Evolutionary conservation across 805 yeast genomes (phyloP).

Genomic region (Metschnikowia cubensis): DNA sequence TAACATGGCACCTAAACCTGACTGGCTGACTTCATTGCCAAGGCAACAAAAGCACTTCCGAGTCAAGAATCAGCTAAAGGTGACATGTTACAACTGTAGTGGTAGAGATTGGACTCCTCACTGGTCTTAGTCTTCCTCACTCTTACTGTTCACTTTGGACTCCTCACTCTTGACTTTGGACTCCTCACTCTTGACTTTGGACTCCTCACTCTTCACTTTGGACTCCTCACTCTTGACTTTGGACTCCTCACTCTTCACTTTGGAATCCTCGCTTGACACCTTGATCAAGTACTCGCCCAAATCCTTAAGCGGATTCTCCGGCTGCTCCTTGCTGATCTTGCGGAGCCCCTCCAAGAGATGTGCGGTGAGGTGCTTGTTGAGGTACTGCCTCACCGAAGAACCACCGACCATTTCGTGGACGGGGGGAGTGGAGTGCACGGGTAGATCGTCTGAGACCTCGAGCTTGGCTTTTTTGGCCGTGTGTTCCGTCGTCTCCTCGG

Average conservation of each 20-base stretch:
- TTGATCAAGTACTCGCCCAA: conserved; percentile 54
- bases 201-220: no score
- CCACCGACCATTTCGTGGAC: conserved; percentile 61
- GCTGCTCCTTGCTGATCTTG: conserved; percentile 46
- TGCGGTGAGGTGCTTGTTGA: conserved; percentile 62
- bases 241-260: background rate
- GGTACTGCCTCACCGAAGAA: conserved; percentile 64
- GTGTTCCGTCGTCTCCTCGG: background rate
- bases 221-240: background rate
- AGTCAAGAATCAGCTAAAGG: no score
- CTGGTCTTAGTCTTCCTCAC: no score
- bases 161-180: background rate
- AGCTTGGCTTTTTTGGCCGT: background rate
- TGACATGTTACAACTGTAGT: no score
- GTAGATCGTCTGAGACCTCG: background rate
- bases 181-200: no score
- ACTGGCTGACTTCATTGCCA: no score
- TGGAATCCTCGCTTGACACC: conserved; percentile 4
- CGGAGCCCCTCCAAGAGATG: conserved; percentile 61
- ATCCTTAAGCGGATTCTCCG: conserved; percentile 50
- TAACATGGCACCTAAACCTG: no score
- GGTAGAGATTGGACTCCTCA: no score
- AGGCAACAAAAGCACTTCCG: no score
- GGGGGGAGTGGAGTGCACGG: conserved; percentile 20
- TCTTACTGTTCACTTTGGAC: no score